phyloP scores from a whole-genome alignment of 192 early-diverging fungal genomes.

The Entophlyctis helioformis region DNA sequence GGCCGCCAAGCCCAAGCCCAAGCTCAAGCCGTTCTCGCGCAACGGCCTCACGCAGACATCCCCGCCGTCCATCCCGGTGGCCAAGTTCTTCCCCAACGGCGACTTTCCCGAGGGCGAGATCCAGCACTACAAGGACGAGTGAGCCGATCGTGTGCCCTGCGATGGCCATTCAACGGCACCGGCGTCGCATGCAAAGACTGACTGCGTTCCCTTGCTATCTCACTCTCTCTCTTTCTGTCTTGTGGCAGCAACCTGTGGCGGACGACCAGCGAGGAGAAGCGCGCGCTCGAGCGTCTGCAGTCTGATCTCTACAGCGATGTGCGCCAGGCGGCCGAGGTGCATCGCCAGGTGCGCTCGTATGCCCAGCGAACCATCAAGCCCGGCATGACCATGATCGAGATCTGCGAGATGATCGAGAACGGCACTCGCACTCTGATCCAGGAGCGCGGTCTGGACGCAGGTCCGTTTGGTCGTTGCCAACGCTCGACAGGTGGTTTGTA shows the following conservation, averaged over 20 bases:
- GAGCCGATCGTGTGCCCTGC: slow-evolving; percentile 6
- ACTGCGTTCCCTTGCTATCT: too few relatives aligned
- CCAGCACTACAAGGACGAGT: slow-evolving; percentile 78
- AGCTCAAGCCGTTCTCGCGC: background rate
- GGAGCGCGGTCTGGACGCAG: slow-evolving; percentile 69
- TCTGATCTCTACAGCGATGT: slow-evolving; percentile 68
- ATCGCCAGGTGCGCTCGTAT: slow-evolving; percentile 77
- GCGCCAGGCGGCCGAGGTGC: slow-evolving; percentile 86
- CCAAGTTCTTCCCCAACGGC: slow-evolving; percentile 65
- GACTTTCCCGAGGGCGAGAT: slow-evolving; percentile 76
- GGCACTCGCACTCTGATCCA: slow-evolving; percentile 80
- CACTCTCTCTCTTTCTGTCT: background rate
- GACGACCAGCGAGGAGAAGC: slow-evolving; percentile 87
- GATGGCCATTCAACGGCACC: too few relatives aligned
- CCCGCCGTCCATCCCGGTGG: slow-evolving; percentile 56
- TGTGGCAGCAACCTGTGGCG: slow-evolving; percentile 63
- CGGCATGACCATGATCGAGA: slow-evolving; percentile 89
- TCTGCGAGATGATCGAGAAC: slow-evolving; percentile 89
- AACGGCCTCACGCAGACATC: slow-evolving; percentile 16
- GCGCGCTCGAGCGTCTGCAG: slow-evolving; percentile 61
- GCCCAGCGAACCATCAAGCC: slow-evolving; percentile 75
- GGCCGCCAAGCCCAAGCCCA: background rate
- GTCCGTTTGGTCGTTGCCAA: too few relatives aligned
- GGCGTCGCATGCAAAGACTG: too few relatives aligned
- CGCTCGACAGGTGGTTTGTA: too few relatives aligned